Conservation (phyloP, 2,329 filamentous ascomycete genomes). For the Pestalotiopsis sp. region DNA sequence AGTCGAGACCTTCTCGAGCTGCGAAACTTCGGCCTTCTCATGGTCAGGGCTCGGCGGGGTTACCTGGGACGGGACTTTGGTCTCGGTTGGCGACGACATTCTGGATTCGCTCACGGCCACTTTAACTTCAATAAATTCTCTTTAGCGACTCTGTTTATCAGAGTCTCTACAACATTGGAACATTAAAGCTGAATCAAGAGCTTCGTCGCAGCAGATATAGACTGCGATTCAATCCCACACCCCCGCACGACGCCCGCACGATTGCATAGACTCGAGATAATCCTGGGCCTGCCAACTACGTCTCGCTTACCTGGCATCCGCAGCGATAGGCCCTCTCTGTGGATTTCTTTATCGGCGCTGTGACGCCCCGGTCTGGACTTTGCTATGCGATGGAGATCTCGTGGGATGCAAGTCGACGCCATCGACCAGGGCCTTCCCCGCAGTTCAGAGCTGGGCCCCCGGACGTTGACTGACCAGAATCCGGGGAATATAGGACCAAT, state of each 20-base stretch:
- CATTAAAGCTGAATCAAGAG: not conserved
- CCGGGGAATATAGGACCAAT: slow-evolving; percentile 1
- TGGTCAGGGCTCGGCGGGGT: slow-evolving; percentile 4
- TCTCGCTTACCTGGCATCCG: not conserved
- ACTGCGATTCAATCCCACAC: not conserved
- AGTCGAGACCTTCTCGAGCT: slow-evolving; percentile 8
- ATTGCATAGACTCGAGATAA: not conserved
- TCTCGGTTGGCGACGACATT: not conserved
- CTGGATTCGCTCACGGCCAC: not conserved
- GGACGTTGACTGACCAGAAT: not conserved
- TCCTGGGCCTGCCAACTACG: not conserved
- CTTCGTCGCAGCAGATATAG: not conserved
- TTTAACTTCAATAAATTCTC: not conserved
- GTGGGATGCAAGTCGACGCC: not conserved
- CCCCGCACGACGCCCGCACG: not conserved
- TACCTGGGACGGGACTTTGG: not conserved
- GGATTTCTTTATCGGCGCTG: not conserved
- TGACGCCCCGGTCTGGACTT: not conserved
- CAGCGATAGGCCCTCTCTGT: not conserved
- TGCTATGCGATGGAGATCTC: not conserved
- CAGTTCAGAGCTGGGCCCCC: not conserved
- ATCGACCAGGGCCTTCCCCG: slow-evolving; percentile 7
- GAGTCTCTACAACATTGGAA: not conserved
- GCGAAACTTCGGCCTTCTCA: slow-evolving; percentile 7
- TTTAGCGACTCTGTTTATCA: not conserved